Evolutionary conservation across 2,329 filamentous ascomycete genomes (phyloP).

Genomic region (Penicillium expansum): DNA sequence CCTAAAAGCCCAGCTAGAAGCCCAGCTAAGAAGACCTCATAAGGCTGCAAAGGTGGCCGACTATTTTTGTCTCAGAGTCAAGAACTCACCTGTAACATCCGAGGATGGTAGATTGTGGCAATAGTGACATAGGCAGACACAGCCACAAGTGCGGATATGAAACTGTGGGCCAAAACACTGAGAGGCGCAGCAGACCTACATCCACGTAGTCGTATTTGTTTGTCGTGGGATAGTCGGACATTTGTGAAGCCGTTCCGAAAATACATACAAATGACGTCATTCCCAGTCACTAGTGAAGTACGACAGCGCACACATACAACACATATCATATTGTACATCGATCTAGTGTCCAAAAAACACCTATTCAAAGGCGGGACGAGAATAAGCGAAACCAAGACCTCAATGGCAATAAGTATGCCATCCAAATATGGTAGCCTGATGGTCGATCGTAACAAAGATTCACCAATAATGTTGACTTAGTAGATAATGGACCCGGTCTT

Average conservation of each 20-base stretch:
- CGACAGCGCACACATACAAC: not conserved
- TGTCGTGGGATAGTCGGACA: not conserved
- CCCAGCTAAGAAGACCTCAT: no score
- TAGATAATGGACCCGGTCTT: slow-evolving; percentile 9
- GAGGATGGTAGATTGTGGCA: not conserved
- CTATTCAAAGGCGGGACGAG: no score
- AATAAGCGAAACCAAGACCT: slow-evolving; percentile 4
- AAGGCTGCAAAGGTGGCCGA: no score
- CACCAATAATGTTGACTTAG: slow-evolving; percentile 6
- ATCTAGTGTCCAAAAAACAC: not conserved
- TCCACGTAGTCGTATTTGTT: not conserved
- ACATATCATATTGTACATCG: not conserved
- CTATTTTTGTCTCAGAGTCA: no score
- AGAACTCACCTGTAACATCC: not conserved
- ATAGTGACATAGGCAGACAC: not conserved
- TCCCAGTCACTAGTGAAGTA: not conserved
- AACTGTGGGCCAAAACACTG: not conserved
- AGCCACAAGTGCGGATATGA: not conserved
- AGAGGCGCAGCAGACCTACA: not conserved
- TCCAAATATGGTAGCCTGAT: not conserved
- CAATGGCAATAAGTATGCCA: not conserved
- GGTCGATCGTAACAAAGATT: slow-evolving; percentile 9
- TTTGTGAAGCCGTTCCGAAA: not conserved
- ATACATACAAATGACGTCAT: slow-evolving; percentile 4
- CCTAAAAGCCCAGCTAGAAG: no score